phyloP scores from a whole-genome alignment of 164 flowering plant species.

The Sextonia rubra region DNA sequence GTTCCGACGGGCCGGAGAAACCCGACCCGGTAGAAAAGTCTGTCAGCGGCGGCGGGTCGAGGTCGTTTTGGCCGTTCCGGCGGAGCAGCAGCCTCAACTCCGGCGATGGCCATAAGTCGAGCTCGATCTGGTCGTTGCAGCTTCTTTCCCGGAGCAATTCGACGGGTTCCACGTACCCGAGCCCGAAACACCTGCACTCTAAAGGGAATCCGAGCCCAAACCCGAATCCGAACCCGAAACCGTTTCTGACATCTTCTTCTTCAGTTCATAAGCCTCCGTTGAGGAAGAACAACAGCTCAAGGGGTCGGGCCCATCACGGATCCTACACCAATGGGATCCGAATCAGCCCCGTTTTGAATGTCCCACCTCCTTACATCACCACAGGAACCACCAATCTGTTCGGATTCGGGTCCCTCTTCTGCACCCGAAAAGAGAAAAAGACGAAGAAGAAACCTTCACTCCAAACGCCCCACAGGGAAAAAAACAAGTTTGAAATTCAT shows the following conservation, averaged over 20 bases:
- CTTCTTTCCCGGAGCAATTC: slow-evolving; percentile 68
- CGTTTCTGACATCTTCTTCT: slow-evolving; percentile 3
- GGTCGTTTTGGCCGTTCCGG: slow-evolving; percentile 67
- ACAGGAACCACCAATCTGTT: slow-evolving; percentile 48
- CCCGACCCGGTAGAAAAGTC: no score
- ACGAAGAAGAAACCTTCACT: slow-evolving; percentile 39
- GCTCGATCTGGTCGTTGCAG: slow-evolving; percentile 47
- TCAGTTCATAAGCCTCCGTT: slow-evolving; percentile 32
- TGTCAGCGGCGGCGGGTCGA: slow-evolving; percentile 20
- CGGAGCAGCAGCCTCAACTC: slow-evolving; percentile 67
- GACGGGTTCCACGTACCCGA: slow-evolving; percentile 59
- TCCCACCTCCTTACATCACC: slow-evolving; percentile 62
- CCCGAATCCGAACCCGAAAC: slow-evolving; percentile 6
- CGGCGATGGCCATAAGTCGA: slow-evolving; percentile 23
- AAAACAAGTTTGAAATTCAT: no score
- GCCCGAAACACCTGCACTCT: slow-evolving; percentile 1
- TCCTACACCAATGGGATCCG: slow-evolving; percentile 39
- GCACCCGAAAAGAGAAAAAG: slow-evolving; percentile 53
- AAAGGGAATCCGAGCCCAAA: neutral
- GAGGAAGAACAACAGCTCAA: slow-evolving; percentile 24
- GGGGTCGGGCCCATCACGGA: slow-evolving; percentile 11
- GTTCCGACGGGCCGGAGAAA: no score
- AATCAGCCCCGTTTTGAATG: slow-evolving; percentile 61
- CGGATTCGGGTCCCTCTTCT: slow-evolving; percentile 54
- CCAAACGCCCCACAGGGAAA: no score